phyloP scores from a whole-genome alignment of 495 filamentous ascomycete species.

The Aeminium ludgeri region DNA sequence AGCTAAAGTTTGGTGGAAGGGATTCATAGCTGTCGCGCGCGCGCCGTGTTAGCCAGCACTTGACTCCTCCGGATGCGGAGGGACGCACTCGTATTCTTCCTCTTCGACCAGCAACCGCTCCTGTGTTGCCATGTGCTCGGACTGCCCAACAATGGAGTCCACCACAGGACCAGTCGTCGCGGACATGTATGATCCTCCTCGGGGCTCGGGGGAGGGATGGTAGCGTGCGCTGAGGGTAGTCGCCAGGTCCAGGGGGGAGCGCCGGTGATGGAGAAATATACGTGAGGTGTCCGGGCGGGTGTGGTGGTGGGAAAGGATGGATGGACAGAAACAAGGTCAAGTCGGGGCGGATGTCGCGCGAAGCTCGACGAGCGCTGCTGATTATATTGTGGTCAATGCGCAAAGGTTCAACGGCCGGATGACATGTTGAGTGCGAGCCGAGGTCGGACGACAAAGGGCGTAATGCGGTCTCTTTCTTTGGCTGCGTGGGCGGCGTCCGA shows the following conservation, averaged over 20 bases:
- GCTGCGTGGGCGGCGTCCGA: too few species aligned
- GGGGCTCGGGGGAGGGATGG: too few species aligned
- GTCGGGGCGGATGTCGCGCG: neutral
- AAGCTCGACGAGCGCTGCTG: neutral
- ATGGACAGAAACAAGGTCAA: neutral
- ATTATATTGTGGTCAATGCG: neutral
- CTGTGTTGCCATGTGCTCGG: constrained; percentile 23
- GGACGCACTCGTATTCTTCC: constrained; percentile 24
- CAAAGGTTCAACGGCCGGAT: neutral
- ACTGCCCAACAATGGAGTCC: constrained; percentile 11
- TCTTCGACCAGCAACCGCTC: constrained; percentile 20
- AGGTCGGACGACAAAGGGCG: neutral
- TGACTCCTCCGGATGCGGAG: neutral
- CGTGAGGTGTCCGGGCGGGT: too few species aligned
- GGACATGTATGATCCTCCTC: constrained; percentile 6
- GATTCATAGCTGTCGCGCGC: constrained; percentile 42
- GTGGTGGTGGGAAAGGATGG: neutral
- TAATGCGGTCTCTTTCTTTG: neutral
- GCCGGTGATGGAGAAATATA: too few species aligned
- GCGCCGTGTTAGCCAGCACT: neutral
- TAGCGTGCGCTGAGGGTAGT: too few species aligned
- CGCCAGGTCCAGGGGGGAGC: too few species aligned
- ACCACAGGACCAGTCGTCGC: constrained; percentile 2
- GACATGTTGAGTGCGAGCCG: neutral
- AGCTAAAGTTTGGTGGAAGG: constrained; percentile 51